Percentiles rank a stretch among this genome's conserved stretches.
These are phyloP conservation scores for Leccinum uliginosum DNA, from an alignment of 768 basidiomycete species.

Conservation along the genomic window DNA sequence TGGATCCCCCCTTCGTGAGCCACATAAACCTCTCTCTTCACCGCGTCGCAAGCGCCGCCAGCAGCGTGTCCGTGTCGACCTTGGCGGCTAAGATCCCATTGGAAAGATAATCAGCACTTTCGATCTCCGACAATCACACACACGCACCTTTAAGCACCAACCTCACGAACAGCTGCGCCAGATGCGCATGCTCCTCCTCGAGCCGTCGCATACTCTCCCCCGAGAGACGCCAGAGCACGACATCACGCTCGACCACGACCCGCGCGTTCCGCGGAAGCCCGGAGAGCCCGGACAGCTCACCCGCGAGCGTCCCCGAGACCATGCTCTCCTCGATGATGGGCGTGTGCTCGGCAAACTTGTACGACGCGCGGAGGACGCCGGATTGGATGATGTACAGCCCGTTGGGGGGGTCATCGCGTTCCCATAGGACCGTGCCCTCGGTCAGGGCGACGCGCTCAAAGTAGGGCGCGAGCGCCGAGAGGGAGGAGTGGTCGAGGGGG, in stretches of 20 bases:
- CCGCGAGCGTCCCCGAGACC: slow-evolving; percentile 90
- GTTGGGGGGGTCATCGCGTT: slow-evolving; percentile 68
- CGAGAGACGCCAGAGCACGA: slow-evolving; percentile 79
- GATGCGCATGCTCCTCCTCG: slow-evolving; percentile 61
- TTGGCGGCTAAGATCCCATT: slow-evolving; percentile 47
- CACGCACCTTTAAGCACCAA: slow-evolving; percentile 70
- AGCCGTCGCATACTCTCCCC: slow-evolving; percentile 52
- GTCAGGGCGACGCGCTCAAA: slow-evolving; percentile 59
- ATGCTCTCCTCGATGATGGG: slow-evolving; percentile 80
- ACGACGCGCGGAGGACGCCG: slow-evolving; percentile 80
- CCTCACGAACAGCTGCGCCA: slow-evolving; percentile 62
- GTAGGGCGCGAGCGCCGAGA: slow-evolving; percentile 64
- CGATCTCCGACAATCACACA: background rate
- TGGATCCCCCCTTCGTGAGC: background rate
- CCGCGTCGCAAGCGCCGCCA: slow-evolving; percentile 51
- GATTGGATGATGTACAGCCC: slow-evolving; percentile 87
- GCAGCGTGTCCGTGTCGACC: slow-evolving; percentile 57
- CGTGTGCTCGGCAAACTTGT: slow-evolving; percentile 68
- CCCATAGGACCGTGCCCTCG: slow-evolving; percentile 66
- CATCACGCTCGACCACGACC: slow-evolving; percentile 74
- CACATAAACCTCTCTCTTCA: slow-evolving; percentile 6
- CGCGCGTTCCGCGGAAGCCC: slow-evolving; percentile 79
- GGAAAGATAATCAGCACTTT: background rate
- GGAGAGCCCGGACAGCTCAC: slow-evolving; percentile 84
- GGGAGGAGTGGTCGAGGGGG: slow-evolving; percentile 49